Conservation (phyloP, 345 rosid genomes). For the Syzygium jambos region DNA sequence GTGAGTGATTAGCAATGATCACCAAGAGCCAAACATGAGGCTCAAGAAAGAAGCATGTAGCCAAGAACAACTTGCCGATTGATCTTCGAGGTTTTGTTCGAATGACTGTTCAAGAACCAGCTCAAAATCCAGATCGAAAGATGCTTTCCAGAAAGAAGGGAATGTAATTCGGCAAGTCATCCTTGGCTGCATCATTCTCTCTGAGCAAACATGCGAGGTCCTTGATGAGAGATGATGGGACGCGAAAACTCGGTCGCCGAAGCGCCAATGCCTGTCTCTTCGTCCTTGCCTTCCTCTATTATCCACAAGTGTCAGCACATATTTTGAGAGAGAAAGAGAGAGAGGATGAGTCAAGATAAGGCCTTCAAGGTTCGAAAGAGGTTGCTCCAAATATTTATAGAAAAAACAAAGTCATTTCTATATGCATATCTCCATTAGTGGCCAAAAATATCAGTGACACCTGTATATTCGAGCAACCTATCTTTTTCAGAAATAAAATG, state of each 20-base stretch:
- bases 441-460: neutral
- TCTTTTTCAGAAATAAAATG: neutral
- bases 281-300: neutral
- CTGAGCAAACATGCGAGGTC: neutral
- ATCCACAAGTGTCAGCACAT: neutral
- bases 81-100: neutral
- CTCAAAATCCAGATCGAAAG: neutral
- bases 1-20: neutral
- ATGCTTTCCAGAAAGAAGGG: neutral
- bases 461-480: neutral
- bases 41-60: conserved; percentile 33
- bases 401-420: neutral
- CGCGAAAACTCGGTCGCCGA: neutral
- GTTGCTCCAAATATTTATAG: neutral
- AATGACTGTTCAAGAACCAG: neutral
- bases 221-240: neutral
- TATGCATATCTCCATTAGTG: neutral
- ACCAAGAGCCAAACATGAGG: conserved; percentile 26
- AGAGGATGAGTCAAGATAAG: neutral
- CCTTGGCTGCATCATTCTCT: conserved; percentile 43
- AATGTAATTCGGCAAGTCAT: conserved; percentile 40
- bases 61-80: conserved; percentile 37
- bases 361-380: neutral
- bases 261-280: neutral
- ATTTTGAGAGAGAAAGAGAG: neutral